Evolutionary conservation across 2,329 filamentous ascomycete genomes (phyloP).

Genomic region (Pyrenochaeta sp.): DNA sequence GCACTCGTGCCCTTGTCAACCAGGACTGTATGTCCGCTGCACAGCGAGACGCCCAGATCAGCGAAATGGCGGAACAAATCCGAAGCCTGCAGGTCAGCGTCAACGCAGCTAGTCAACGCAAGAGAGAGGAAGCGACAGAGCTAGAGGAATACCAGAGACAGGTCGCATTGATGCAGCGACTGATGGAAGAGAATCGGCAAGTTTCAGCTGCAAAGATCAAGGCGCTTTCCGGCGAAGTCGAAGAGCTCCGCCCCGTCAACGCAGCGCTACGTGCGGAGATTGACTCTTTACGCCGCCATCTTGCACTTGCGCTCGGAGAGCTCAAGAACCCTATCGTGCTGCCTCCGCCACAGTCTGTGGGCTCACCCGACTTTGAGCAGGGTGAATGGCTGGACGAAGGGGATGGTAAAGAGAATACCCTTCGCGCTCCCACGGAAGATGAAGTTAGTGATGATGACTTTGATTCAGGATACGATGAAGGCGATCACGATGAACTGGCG

Average conservation of each 20-base stretch:
- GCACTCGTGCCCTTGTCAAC: conserved; percentile 92
- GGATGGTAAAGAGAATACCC: conserved; percentile 36
- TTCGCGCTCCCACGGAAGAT: conserved; percentile 39
- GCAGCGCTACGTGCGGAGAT: conserved; percentile 75
- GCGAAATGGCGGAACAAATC: conserved; percentile 95
- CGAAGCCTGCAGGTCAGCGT: conserved; percentile 80
- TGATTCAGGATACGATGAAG: conserved; percentile 67
- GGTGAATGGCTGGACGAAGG: conserved; percentile 38
- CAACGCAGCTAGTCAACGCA: conserved; percentile 65
- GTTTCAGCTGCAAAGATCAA: conserved; percentile 95
- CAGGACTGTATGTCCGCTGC: conserved; percentile 93
- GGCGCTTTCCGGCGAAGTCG: conserved; percentile 68
- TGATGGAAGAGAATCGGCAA: conserved; percentile 94
- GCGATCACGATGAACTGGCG: conserved; percentile 62
- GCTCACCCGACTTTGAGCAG: conserved; percentile 44
- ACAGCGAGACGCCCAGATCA: conserved; percentile 92
- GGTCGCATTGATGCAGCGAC: conserved; percentile 86
- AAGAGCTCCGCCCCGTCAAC: conserved; percentile 57
- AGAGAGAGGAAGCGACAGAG: conserved; percentile 83
- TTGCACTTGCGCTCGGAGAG: conserved; percentile 84
- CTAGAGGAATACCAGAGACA: conserved; percentile 95
- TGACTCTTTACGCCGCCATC: conserved; percentile 84
- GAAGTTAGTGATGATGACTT: conserved; percentile 49
- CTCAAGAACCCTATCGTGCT: conserved; percentile 89
- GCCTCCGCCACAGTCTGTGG: conserved; percentile 46